These are phyloP conservation scores for Citrus hindsii DNA, from an alignment of 345 rosid genomes.

Conservation along the genomic window DNA sequence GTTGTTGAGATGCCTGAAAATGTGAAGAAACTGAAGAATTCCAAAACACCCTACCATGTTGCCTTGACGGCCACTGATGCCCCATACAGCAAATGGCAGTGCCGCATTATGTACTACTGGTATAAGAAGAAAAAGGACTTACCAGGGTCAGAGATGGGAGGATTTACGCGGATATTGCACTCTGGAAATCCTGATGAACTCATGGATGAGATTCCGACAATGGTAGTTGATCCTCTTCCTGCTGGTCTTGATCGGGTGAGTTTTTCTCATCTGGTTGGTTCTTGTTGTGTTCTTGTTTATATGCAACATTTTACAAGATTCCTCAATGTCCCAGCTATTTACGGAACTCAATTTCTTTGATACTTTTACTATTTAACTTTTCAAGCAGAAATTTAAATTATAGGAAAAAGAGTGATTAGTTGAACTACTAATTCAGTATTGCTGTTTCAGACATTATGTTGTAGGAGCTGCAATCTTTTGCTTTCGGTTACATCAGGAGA, in stretches of 20 bases:
- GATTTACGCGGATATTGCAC: conserved; percentile 88
- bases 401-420: not conserved
- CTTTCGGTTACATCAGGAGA: not conserved
- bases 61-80: conserved; percentile 94
- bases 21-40: conserved; percentile 35
- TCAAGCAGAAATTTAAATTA: not conserved
- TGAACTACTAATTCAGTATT: not conserved
- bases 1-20: conserved; percentile 59
- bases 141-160: conserved; percentile 94
- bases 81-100: conserved; percentile 89
- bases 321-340: too few species aligned
- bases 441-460: not conserved
- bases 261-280: not conserved
- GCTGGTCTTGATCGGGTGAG: conserved; percentile 83
- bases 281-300: not conserved
- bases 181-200: conserved; percentile 82
- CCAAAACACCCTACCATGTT: conserved; percentile 57
- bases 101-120: conserved; percentile 97
- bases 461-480: not conserved
- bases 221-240: conserved; percentile 93
- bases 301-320: not conserved
- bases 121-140: conserved; percentile 69
- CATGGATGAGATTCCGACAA: conserved; percentile 89
- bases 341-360: not conserved
- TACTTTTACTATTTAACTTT: not conserved